Percentiles rank a stretch among this genome's conserved stretches.
Evolutionary conservation across 768 basidiomycete genomes (phyloP).

Genomic region (Hypsizygus marmoreus): DNA sequence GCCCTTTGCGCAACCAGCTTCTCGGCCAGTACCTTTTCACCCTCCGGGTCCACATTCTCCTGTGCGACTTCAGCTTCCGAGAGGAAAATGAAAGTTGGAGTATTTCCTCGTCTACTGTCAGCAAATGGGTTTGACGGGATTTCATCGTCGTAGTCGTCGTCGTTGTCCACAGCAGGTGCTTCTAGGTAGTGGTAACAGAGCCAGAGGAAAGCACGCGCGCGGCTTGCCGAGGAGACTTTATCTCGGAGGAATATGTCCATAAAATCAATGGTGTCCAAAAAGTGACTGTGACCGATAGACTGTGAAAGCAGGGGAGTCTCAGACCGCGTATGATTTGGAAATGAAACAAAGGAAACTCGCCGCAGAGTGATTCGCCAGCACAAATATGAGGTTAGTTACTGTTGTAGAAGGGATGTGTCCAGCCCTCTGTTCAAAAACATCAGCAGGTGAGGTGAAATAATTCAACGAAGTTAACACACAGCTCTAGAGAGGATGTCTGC

Average conservation of each 20-base stretch:
- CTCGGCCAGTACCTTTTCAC: conserved; percentile 39
- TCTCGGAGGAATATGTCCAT: conserved; percentile 79
- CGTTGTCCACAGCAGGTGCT: conserved; percentile 29
- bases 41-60: conserved; percentile 51
- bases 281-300: conserved; percentile 65
- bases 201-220: conserved; percentile 84
- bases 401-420: conserved; percentile 66
- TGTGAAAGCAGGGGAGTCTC: conserved; percentile 39
- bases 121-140: conserved; percentile 59
- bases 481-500: conserved; percentile 55
- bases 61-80: conserved; percentile 37
- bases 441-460: neutral
- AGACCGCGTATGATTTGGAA: conserved; percentile 1
- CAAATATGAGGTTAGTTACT: conserved; percentile 70
- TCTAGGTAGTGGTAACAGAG: conserved; percentile 82
- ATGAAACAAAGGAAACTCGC: conserved; percentile 35
- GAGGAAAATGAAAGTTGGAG: conserved; percentile 40
- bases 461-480: conserved; percentile 38
- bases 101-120: conserved; percentile 40
- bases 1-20: conserved; percentile 42
- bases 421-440: conserved; percentile 32
- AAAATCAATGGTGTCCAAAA: conserved; percentile 72
- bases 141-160: conserved; percentile 43
- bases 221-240: conserved; percentile 70
- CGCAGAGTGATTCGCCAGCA: conserved; percentile 60